Percentiles rank a stretch among this genome's conserved stretches.
These are phyloP conservation scores for Solanum lycopersicoides DNA, from an alignment of 257 asterid species.

Conservation along the genomic window DNA sequence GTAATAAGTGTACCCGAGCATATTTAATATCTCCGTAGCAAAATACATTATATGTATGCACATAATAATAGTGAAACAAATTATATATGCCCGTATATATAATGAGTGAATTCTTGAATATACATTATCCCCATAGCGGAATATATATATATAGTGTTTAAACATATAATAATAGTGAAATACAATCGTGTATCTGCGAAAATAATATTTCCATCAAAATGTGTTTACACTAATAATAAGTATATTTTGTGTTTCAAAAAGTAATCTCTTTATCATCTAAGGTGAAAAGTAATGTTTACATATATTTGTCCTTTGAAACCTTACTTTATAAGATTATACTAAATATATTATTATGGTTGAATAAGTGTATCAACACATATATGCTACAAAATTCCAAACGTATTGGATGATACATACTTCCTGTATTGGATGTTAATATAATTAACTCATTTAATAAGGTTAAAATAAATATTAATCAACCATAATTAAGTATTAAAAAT, in stretches of 20 bases:
- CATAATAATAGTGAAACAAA: background rate
- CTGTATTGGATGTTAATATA: background rate
- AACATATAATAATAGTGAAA: background rate
- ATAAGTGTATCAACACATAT: background rate
- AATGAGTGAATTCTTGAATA: background rate
- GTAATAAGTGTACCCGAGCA: background rate
- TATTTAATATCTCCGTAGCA: background rate
- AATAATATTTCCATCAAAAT: background rate
- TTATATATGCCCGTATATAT: background rate
- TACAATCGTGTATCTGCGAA: background rate
- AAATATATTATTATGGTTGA: background rate
- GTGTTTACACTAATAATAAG: background rate
- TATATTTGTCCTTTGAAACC: no score
- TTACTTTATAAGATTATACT: no score
- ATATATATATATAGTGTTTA: background rate
- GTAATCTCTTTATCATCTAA: background rate
- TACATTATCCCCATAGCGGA: background rate
- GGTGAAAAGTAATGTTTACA: background rate
- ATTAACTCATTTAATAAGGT: background rate
- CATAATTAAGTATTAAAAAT: background rate
- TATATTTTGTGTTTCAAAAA: no score
- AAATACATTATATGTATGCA: background rate
- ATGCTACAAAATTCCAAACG: background rate
- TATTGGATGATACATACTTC: background rate
- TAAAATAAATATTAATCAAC: background rate